Evolutionary conservation across 148 eudicot species (phyloP), one percentile per base, ranked within the genome.

Genomic region (Camellia japonica): DNA sequence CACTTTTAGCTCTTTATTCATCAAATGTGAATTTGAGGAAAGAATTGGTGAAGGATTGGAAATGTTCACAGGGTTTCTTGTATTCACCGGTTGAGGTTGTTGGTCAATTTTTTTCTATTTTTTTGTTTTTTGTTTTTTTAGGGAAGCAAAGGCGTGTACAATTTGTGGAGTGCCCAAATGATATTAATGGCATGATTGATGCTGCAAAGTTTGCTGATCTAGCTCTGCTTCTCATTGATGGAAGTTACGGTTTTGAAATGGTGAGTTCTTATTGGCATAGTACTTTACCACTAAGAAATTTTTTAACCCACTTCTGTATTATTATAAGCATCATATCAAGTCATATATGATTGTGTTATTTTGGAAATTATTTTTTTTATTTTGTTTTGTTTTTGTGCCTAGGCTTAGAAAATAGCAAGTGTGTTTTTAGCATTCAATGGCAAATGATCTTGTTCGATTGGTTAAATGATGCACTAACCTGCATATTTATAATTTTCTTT

Each of bases 211-310:
- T 87, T 89, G 97, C 99, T 84, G 99, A 95, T 86, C 80, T 95
- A 69, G 97, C 97, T 60, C 77, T 95, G 85, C 97, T 95, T 78
- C 90, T 95, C 46, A 85, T 95, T 60, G 97, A 95, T 84, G 99
- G 95, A 72, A 93, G 97, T 84, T 95, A 90, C 85, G 99, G 99
- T 70, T 93, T 95, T 88, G 99, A 95, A 91, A 95, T 95, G 99
- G 99, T 95, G 69, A 84, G 91, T 43, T 81, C n/a, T 67, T 74
- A 10, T 67, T 76, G 19, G 43, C 30, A 14, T 38, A 11, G 2
- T 9, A 7, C 20, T 59, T 62, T 76, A 54, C 52, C 23, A n/a
- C 38, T 38, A 13, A 13, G 20, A 65, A 20, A 9, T 64, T 7
- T 30, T 10, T 9, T 7, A 44, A 18, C 16, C 0, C 0, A 4